Evolutionary conservation across 169 alveolate genomes (phyloP).

Genomic region (Plasmodium blacklocki): DNA sequence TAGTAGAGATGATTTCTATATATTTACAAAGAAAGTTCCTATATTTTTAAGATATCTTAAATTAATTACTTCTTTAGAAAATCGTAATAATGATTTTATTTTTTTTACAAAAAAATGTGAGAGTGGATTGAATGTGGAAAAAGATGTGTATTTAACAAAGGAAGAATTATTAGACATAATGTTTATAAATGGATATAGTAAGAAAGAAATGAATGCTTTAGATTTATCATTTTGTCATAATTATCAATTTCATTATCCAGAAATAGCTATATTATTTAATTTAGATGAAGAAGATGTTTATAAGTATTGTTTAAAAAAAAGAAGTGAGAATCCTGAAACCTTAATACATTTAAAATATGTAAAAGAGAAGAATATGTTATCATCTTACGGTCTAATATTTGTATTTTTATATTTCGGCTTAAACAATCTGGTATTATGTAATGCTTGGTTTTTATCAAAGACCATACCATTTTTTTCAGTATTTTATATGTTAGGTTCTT

Average conservation of each 20-base stretch:
- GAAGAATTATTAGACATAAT: conserved; percentile 86
- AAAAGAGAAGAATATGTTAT: conserved; percentile 84
- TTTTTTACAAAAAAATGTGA: conserved; percentile 89
- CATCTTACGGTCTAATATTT: conserved; percentile 90
- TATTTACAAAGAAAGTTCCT: conserved; percentile 89
- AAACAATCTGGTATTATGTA: conserved; percentile 88
- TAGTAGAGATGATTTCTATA: conserved; percentile 83
- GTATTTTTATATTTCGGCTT: conserved; percentile 90
- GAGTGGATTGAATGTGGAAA: conserved; percentile 90
- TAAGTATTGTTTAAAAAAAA: conserved; percentile 84
- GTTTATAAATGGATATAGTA: conserved; percentile 89
- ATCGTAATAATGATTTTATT: conserved; percentile 85
- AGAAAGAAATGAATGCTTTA: conserved; percentile 89
- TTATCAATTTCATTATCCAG: conserved; percentile 91
- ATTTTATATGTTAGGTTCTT: conserved; percentile 90
- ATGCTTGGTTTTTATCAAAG: conserved; percentile 91
- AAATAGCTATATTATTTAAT: conserved; percentile 87
- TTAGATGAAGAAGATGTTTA: conserved; percentile 90
- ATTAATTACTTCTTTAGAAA: conserved; percentile 87
- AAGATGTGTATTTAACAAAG: conserved; percentile 89
- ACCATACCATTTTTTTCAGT: conserved; percentile 91
- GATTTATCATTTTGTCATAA: conserved; percentile 88
- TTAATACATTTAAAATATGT: conserved; percentile 86
- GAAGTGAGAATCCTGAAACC: conserved; percentile 89
- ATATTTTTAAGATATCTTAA: conserved; percentile 87